Evolutionary conservation across 495 filamentous ascomycete species (phyloP).

Genomic region (Penicillium cinerascens): DNA sequence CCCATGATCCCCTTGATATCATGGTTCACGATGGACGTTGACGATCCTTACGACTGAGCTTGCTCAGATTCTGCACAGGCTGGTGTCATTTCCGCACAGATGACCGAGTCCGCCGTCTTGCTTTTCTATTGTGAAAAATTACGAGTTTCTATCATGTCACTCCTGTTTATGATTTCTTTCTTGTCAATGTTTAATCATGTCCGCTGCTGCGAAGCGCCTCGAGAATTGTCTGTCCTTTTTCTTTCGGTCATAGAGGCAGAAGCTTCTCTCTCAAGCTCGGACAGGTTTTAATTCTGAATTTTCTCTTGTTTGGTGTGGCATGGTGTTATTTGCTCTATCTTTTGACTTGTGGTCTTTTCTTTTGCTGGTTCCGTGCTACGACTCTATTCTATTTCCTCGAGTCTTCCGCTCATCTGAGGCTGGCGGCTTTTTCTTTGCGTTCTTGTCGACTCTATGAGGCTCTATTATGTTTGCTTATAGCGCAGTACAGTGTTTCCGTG

Average conservation of each 20-base stretch:
- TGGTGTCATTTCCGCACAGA: conserved; percentile 12
- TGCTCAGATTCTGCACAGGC: conserved; percentile 12
- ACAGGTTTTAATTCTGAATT: conserved; percentile 18
- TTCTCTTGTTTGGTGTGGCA: conserved; percentile 16
- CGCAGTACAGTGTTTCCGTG: conserved; percentile 21
- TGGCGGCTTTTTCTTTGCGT: conserved; percentile 8
- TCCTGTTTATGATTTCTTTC: conserved; percentile 22
- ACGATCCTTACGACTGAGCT: conserved; percentile 22
- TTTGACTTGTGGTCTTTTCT: conserved; percentile 18
- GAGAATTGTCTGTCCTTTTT: conserved; percentile 10
- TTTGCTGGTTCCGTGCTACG: conserved; percentile 18
- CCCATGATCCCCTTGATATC: conserved; percentile 24
- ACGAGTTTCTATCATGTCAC: conserved; percentile 24
- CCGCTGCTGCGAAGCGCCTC: conserved; percentile 6
- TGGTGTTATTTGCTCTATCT: conserved; percentile 25
- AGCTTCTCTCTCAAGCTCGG: conserved; percentile 9
- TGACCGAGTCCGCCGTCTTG: conserved; percentile 5
- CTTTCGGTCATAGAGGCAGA: background rate
- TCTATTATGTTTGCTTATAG: conserved; percentile 18
- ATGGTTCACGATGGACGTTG: conserved; percentile 23
- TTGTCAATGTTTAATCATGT: conserved; percentile 24
- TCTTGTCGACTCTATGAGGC: background rate
- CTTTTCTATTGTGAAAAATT: conserved; percentile 26
- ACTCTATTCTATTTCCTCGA: conserved; percentile 13
- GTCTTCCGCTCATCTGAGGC: conserved; percentile 6